These are phyloP conservation scores for Coriaria nepalensis DNA, from an alignment of 306 rosid genomes.

Conservation along the genomic window DNA sequence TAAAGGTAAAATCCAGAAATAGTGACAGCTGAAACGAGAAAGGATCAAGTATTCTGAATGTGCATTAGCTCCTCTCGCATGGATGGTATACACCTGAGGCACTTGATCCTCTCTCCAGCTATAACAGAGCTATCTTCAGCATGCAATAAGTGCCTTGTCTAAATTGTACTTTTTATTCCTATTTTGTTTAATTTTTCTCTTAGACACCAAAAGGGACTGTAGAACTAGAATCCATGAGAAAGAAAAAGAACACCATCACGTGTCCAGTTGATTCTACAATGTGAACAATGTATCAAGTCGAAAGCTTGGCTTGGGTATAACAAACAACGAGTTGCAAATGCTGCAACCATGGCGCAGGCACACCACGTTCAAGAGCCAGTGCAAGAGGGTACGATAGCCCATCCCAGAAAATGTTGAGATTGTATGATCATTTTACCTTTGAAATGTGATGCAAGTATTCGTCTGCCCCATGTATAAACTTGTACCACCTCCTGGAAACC, in stretches of 20 bases:
- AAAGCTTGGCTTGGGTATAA: conserved; percentile 84
- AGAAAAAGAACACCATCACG: conserved; percentile 46
- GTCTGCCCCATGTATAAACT: conserved; percentile 70
- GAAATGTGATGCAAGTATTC: conserved; percentile 66
- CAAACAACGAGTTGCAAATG: conserved; percentile 53
- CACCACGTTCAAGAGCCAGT: conserved; percentile 91
- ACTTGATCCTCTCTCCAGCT: too few relatives aligned
- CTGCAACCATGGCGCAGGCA: conserved; percentile 74
- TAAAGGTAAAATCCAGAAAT: too few relatives aligned
- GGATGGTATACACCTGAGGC: too few relatives aligned
- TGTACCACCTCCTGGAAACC: conserved; percentile 74
- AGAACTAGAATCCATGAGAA: conserved; percentile 9
- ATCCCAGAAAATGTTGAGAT: background rate
- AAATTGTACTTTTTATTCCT: background rate
- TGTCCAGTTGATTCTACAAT: conserved; percentile 82
- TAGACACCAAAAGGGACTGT: too few relatives aligned
- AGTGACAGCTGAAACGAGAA: too few relatives aligned
- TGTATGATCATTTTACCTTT: conserved; percentile 23
- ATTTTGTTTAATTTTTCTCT: background rate
- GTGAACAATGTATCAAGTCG: conserved; percentile 84
- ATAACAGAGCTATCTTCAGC: too few relatives aligned
- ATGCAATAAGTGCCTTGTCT: background rate
- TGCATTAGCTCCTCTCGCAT: too few relatives aligned
- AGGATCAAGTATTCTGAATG: too few relatives aligned
- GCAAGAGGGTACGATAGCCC: too few relatives aligned